Conservation (phyloP, 2,329 filamentous ascomycete species). For the Fusarium sp. region DNA sequence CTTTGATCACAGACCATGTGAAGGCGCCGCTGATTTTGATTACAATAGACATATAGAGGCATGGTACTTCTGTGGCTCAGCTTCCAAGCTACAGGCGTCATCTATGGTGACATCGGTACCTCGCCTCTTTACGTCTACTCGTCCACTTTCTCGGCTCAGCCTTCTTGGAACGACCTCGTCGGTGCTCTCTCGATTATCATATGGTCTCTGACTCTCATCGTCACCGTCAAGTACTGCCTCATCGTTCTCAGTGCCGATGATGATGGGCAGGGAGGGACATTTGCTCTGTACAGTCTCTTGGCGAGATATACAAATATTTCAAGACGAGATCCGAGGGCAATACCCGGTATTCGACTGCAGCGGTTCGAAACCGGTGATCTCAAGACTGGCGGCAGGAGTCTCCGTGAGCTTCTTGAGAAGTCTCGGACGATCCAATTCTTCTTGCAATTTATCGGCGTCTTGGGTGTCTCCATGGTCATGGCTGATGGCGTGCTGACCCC, state of each 20-base stretch:
- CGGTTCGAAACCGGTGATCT: not conserved
- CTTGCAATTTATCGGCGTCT: not conserved
- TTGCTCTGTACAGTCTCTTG: not conserved
- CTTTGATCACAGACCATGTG: not conserved
- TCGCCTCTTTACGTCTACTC: not conserved
- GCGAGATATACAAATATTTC: not conserved
- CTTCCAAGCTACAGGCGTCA: not conserved
- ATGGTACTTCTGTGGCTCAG: not conserved
- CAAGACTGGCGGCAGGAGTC: not conserved
- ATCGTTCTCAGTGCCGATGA: not conserved
- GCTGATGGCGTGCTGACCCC: not conserved
- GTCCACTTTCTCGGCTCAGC: not conserved
- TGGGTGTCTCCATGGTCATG: not conserved
- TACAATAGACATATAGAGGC: not conserved
- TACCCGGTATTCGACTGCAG: not conserved
- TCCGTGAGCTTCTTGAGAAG: not conserved
- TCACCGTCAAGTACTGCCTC: not conserved
- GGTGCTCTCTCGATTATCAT: not conserved
- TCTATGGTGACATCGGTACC: not conserved
- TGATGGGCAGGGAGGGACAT: not conserved
- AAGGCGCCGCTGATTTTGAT: not conserved
- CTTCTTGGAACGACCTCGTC: not conserved
- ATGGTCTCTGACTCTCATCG: not conserved
- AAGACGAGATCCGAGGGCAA: not conserved
- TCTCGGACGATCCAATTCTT: not conserved